Conservation (phyloP, 108 stramenopile genomes). For the Skeletonema costatum region DNA sequence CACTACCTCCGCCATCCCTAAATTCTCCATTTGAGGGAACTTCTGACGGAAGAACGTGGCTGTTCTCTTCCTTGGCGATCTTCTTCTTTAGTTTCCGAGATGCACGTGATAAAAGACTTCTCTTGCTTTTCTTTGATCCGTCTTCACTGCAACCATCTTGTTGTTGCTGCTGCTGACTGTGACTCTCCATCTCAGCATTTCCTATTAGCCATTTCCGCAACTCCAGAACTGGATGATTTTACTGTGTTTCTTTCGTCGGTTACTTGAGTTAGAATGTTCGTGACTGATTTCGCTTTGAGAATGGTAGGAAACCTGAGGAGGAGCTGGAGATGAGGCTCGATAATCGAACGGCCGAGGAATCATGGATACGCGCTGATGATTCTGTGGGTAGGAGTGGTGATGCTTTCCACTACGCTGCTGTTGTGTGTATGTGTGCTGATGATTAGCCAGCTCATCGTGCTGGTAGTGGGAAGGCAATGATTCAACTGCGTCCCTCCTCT, state of each 20-base stretch:
- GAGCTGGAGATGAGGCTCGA: neutral
- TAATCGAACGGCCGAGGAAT: neutral
- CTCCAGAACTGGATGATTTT: neutral
- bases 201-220: neutral
- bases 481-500: neutral
- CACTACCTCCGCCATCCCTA: neutral
- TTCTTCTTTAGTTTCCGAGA: conserved; percentile 19
- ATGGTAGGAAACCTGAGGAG: neutral
- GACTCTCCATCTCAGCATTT: neutral
- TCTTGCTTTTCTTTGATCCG: conserved; percentile 18
- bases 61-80: neutral
- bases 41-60: neutral
- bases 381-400: neutral
- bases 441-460: neutral
- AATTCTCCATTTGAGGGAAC: neutral
- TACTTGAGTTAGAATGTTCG: neutral
- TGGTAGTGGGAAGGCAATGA: neutral
- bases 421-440: neutral
- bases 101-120: conserved; percentile 22
- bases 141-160: neutral
- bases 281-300: too few species aligned
- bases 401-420: neutral
- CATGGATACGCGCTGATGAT: neutral
- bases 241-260: neutral
- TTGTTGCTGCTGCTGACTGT: neutral